These are phyloP conservation scores for Penicillium vulpinum DNA, from an alignment of 2,329 filamentous ascomycete species.

Conservation along the genomic window DNA sequence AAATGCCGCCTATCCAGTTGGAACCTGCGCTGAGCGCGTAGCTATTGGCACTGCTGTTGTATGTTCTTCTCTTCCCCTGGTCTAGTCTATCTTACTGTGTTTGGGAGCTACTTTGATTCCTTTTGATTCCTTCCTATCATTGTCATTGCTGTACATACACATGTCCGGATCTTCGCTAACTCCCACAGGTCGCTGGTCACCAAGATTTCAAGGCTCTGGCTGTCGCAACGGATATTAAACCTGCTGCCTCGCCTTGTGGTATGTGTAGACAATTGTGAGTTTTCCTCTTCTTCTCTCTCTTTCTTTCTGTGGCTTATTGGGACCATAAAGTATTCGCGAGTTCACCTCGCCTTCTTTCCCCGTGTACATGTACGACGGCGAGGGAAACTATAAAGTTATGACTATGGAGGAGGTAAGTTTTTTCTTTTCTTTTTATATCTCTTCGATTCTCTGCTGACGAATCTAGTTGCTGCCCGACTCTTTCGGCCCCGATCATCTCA, in stretches of 20 bases:
- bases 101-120: too few relatives aligned
- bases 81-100: too few relatives aligned
- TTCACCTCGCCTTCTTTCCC: slow-evolving; percentile 70
- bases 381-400: slow-evolving; percentile 58
- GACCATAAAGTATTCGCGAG: slow-evolving; percentile 62
- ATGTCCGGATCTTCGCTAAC: neutral
- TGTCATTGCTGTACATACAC: neutral
- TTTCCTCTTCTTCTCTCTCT: neutral
- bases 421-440: neutral
- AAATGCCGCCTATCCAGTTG: slow-evolving; percentile 89
- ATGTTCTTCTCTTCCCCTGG: slow-evolving; percentile 16
- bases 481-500: slow-evolving; percentile 64
- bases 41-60: slow-evolving; percentile 77
- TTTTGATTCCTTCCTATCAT: too few relatives aligned
- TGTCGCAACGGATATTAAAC: slow-evolving; percentile 75
- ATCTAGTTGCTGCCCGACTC: slow-evolving; percentile 66
- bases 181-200: slow-evolving; percentile 44
- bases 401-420: slow-evolving; percentile 42
- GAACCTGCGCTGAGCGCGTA: slow-evolving; percentile 94
- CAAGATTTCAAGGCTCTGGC: slow-evolving; percentile 73
- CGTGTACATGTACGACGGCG: slow-evolving; percentile 89
- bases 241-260: slow-evolving; percentile 74
- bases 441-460: slow-evolving; percentile 1
- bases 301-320: slow-evolving; percentile 4
- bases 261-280: slow-evolving; percentile 90